A percentile compares a stretch with the other conserved stretches of the same genome.
Evolutionary conservation across 768 basidiomycete genomes (phyloP).

Genomic region (Tricholoma matsutake): DNA sequence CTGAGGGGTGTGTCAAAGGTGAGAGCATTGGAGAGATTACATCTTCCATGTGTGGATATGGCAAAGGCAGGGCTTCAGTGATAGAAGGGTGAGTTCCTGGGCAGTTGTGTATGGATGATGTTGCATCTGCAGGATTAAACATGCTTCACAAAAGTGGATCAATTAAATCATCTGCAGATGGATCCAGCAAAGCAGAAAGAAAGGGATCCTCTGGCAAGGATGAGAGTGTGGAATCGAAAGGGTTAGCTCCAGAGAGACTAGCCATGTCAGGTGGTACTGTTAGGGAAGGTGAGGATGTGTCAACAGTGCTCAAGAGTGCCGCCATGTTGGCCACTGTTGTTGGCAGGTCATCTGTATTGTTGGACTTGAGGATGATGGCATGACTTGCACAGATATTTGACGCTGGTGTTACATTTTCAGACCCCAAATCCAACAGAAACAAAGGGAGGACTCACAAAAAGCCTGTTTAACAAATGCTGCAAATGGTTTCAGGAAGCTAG

Average conservation of each 20-base stretch:
- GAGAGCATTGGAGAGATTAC: not conserved
- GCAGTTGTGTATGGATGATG: not conserved
- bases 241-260: not conserved
- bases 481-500: conserved; percentile 2
- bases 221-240: not conserved
- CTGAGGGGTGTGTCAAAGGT: too few species aligned
- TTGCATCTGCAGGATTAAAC: not conserved
- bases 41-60: not conserved
- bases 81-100: not conserved
- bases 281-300: not conserved
- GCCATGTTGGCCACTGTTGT: not conserved
- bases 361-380: not conserved
- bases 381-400: not conserved
- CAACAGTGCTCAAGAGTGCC: not conserved
- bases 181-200: not conserved
- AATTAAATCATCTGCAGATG: not conserved
- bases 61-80: not conserved
- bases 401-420: not conserved
- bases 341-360: not conserved
- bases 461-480: not conserved
- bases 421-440: not conserved
- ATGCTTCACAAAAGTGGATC: too few species aligned
- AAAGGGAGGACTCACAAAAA: not conserved
- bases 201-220: not conserved
- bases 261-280: not conserved